Evolutionary conservation across 1,284 basidiomycete genomes (phyloP), one percentile per base, ranked within the genome.

Genomic region (Peniophora sp.): DNA sequence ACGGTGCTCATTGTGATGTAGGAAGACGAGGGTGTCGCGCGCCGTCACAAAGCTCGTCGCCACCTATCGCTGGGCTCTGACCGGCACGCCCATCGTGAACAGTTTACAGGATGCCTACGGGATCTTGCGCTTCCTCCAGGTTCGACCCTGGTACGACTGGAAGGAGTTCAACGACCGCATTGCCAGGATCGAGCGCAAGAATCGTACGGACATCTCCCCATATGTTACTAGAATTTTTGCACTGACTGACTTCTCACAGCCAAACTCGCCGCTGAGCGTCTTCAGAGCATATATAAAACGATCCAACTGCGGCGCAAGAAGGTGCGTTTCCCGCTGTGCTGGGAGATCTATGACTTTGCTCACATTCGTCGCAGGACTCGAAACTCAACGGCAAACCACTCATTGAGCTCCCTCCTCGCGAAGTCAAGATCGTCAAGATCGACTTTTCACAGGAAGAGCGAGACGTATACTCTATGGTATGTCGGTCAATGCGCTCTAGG

Each of bases 51-150:
- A 73, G 15, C 60, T 81, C 10, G 59, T 65, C 2, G 51, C 72
- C 1, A 68, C 52, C 10, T 71, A 75, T 56, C 68, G 77, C 22
- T 81, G 79, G 79, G 75, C 74, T 54, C 65, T 81, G 3, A 79
- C 76, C 24, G 78, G 79, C 8, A 81, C 80, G 0, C 81, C 80
- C 0, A 78, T 83, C 51, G 71, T 78, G 49, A 84, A 83, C 54
- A 58, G 63, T 11, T 65, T 83, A 17, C 52, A 58, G 1, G 81
- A 84, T 56, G 68, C 72, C 1, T 83, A 77, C 58, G 67, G 68
- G 2, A 67, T 72, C 20, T 51, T 83, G 12, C 70, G 81, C 12
- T 83, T 82, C 64, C 59, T 83, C 24, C 65, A 65, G 45, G 60
- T 75, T 17, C 62, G 73, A 5, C 76, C 74, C n/a, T 77, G 72